Conservation (phyloP, 768 basidiomycete genomes). For the Tricholoma bakamatsutake region DNA sequence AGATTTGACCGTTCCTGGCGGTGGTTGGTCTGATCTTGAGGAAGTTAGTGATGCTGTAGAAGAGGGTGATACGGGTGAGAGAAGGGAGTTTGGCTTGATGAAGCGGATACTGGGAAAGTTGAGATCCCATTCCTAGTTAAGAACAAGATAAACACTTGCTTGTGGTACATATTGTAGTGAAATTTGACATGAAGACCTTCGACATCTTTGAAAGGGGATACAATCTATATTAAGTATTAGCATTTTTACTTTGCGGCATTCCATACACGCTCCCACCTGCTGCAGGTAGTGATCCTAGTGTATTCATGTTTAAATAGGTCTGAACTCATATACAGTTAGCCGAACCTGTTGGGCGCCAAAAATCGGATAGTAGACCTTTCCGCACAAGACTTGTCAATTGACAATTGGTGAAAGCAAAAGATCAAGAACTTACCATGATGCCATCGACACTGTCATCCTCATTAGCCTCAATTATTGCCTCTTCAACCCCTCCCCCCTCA, state of each 20-base stretch:
- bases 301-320: background rate
- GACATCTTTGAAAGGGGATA: slow-evolving; percentile 95
- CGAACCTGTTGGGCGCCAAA: slow-evolving; percentile 81
- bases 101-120: slow-evolving; percentile 74
- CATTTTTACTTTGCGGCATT: background rate
- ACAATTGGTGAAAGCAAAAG: background rate
- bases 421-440: slow-evolving; percentile 68
- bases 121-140: background rate
- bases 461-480: slow-evolving; percentile 94
- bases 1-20: slow-evolving; percentile 87
- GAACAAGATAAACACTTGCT: slow-evolving; percentile 42
- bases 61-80: slow-evolving; percentile 38
- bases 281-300: slow-evolving; percentile 92
- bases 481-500: slow-evolving; percentile 89
- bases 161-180: slow-evolving; percentile 91
- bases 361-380: slow-evolving; percentile 92
- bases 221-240: slow-evolving; percentile 46
- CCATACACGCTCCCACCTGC: slow-evolving; percentile 46
- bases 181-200: slow-evolving; percentile 97
- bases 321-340: background rate
- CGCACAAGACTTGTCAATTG: background rate
- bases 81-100: slow-evolving; percentile 71
- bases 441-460: slow-evolving; percentile 81
- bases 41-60: slow-evolving; percentile 20
- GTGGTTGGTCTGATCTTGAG: slow-evolving; percentile 55